Conservation (phyloP, 345 rosid species). For the Rhodomyrtus tomentosa region DNA sequence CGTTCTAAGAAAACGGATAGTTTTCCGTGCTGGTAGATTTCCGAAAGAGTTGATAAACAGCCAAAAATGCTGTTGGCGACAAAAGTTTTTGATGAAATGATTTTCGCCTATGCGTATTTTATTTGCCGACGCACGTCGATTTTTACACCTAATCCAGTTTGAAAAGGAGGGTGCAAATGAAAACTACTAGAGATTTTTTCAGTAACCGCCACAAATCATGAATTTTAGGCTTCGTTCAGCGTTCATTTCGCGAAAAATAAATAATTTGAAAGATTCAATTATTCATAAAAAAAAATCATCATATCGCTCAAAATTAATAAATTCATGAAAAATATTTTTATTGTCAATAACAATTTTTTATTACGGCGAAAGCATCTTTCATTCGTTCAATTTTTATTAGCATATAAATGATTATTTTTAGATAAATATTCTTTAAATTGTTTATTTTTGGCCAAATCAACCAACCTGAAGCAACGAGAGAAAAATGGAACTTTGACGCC, state of each 20-base stretch:
- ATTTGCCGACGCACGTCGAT: accelerated
- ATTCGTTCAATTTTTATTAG: no score
- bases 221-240: neutral
- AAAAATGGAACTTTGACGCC: neutral
- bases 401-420: no score
- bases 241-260: no score
- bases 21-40: no score
- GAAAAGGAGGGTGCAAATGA: neutral
- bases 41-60: neutral
- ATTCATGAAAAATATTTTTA: no score
- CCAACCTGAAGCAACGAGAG: neutral
- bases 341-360: no score
- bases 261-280: no score
- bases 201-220: neutral
- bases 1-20: neutral
- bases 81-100: neutral
- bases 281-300: no score
- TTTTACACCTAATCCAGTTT: neutral
- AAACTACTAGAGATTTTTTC: accelerated
- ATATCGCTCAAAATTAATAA: no score
- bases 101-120: neutral
- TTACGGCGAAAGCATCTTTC: no score
- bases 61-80: neutral
- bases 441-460: no score
- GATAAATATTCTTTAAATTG: no score